Percentiles rank a stretch among this genome's conserved stretches.
Conservation (phyloP, 2,329 filamentous ascomycete genomes). For the Didymella exigua region DNA sequence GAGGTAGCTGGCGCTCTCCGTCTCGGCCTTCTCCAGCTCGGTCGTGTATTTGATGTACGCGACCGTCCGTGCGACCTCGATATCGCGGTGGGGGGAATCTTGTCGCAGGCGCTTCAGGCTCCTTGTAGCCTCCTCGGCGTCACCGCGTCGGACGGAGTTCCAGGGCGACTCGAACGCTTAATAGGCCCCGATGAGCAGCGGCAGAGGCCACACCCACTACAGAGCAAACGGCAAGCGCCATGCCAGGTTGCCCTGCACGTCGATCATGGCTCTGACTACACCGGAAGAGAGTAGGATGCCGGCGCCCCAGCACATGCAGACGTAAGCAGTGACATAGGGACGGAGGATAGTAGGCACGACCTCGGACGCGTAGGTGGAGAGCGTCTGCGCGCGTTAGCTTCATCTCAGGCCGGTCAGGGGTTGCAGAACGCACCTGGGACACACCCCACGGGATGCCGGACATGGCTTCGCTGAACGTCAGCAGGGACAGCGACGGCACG, state of each 20-base stretch:
- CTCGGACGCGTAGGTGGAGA: slow-evolving; percentile 68
- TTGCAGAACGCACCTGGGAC: too few species aligned
- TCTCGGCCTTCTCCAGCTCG: too few species aligned
- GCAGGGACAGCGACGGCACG: slow-evolving; percentile 36
- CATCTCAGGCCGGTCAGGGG: too few species aligned
- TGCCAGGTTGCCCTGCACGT: slow-evolving; percentile 61
- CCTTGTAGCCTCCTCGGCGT: slow-evolving; percentile 65
- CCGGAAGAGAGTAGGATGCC: slow-evolving; percentile 72
- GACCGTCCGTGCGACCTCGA: too few species aligned
- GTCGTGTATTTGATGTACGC: too few species aligned
- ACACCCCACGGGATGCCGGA: slow-evolving; percentile 51
- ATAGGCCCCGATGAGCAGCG: slow-evolving; percentile 65
- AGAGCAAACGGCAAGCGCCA: slow-evolving; percentile 68
- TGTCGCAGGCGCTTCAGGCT: slow-evolving; percentile 57
- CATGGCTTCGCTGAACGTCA: slow-evolving; percentile 61
- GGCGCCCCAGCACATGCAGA: slow-evolving; percentile 75
- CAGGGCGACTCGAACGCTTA: slow-evolving; percentile 72
- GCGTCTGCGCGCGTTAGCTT: too few species aligned
- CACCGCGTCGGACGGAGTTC: slow-evolving; percentile 71
- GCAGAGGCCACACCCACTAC: slow-evolving; percentile 75
- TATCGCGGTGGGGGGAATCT: slow-evolving; percentile 76
- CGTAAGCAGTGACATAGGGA: slow-evolving; percentile 60
- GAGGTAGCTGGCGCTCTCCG: too few species aligned
- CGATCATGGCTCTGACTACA: slow-evolving; percentile 59
- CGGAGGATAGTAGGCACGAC: slow-evolving; percentile 57